Base-by-base conservation (phyloP, 2,329 filamentous ascomycete species). In the Boeremia exigua region DNA sequence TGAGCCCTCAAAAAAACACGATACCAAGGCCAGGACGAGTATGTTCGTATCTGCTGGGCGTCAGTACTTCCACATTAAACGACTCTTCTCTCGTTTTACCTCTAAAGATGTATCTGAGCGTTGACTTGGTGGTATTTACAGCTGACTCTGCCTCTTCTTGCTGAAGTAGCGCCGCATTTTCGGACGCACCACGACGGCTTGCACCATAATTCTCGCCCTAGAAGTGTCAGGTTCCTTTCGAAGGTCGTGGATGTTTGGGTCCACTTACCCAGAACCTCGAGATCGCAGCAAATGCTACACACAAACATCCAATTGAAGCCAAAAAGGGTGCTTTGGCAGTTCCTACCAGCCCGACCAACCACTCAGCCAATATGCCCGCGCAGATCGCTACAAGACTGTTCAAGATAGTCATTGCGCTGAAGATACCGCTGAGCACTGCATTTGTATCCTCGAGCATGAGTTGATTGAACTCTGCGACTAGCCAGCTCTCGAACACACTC, bases 401-500 rank as follows among this genome's bases (percentile, higher is more conserved):
- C 8, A 69, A 56, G 12, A 84, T 70, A 44, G 82, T 81, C 70
- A 83, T 87, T 54, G 84, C 81, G 55, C 69, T 82, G 66, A 84
- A 86, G 19, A 86, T 78, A 28, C 75, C 72, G 49, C 80, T 79
- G 28, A 87, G 74, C 36, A 78, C 78, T 7, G 75, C 69, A 33
- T 19, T 30, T 12, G 70, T 71, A n/a, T 79, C 70, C 27, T 78
- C 75, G 7, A 84, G 60, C 11, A 76, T 76, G 37, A 79, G 72
- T 37, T 76, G 73, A 44, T 83, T 80, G 62, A 80, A 86, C 62
- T 87, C 84, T 42, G 82, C 79, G 27, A 87, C 80, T 77, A 87
- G 83, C 84, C 84, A 87, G 62, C 81, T 84, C 68, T 87, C 84
- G 59, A 86, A 86, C 5, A 80, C 82, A 38, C 79, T 84, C 74